Base-by-base conservation (phyloP, 495 filamentous ascomycete species). In the Xylaria longipes region DNA sequence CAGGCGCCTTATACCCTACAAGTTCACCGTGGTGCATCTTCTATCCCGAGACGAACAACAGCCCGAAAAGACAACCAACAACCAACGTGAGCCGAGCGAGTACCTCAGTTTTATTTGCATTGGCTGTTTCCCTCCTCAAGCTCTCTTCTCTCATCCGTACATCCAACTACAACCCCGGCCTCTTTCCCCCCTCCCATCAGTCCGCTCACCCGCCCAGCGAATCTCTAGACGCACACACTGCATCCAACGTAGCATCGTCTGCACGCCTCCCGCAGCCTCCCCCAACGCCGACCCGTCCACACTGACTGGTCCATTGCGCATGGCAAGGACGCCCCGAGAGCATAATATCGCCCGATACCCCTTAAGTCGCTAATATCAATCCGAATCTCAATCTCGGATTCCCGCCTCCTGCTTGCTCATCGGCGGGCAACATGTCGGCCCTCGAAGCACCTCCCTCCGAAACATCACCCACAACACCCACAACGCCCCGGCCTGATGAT, bases 341-440 rank as follows among this genome's bases (percentile, higher is more conserved):
- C 48, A 64, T 61, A 54, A 29, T 20, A 60, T 60, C 33, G 43
- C 25, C 68, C n/a, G 41, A 63, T 4, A 20, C 68, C 58, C 45
- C n/a, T 45, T 43, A 48, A 9, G 43, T 31, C 25, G 17, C 31
- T 29, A 2, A 43, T 37, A 46, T 33, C 43, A 25, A 39, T 31
- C 31, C 37, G n/a, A 8, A 35, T 46, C 39, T 17, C 15, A 20
- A 45, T 64, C 27, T 43, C 46, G 39, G 48, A 9, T 41, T 12
- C 29, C 65, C 33, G 14, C 31, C 33, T 27, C 20, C 33, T 56
- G 43, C 48, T 43, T 41, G 20, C 27, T 50, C 46, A 67, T 54
- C 61, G 46, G 58, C 56, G 54, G 50, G 39, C 71, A 79, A 43
- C 69, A 79, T 79, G 77, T 76, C 75, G 71, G 71, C 68, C 69